A percentile compares a stretch with the other conserved stretches of the same genome.
Evolutionary conservation across 768 basidiomycete species (phyloP).

Genomic region (Leccinum obscurum): DNA sequence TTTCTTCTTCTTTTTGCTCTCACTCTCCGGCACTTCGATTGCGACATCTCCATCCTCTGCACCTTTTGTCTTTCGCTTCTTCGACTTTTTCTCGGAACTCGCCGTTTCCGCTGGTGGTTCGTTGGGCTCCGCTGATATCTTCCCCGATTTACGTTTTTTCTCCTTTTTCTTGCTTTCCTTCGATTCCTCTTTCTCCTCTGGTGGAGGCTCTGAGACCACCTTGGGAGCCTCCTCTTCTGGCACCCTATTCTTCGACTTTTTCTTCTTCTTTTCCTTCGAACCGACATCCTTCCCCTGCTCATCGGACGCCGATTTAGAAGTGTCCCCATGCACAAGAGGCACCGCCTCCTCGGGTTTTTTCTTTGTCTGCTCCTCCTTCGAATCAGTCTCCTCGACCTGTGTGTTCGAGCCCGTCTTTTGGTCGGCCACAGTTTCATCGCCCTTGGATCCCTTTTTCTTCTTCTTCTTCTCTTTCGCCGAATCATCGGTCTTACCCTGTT

Average conservation of each 20-base stretch:
- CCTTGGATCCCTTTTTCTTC: constrained; percentile 14
- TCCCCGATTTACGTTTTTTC: constrained; percentile 20
- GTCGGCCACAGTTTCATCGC: background rate
- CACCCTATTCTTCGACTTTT: background rate
- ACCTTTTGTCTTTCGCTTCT: constrained; percentile 36
- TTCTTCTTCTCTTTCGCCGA: constrained; percentile 18
- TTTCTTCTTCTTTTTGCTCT: constrained; percentile 30
- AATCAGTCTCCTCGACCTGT: constrained; percentile 2
- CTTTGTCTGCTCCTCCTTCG: constrained; percentile 6
- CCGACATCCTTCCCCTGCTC: constrained; percentile 2
- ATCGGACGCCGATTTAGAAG: background rate
- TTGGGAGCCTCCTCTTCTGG: background rate
- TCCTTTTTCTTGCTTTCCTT: constrained; percentile 19
- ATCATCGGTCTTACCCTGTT: constrained; percentile 4
- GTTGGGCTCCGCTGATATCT: constrained; percentile 19
- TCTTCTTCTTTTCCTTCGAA: background rate
- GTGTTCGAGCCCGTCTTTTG: background rate
- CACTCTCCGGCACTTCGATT: constrained; percentile 2
- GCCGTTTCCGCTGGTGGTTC: constrained; percentile 14
- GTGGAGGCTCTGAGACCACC: background rate
- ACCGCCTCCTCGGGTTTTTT: constrained; percentile 1
- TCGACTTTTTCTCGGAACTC: constrained; percentile 24
- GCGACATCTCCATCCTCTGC: constrained; percentile 10
- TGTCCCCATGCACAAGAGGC: background rate
- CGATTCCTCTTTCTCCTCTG: background rate